phyloP scores from a whole-genome alignment of 179 eudicot species.

The Camellia oleifera region DNA sequence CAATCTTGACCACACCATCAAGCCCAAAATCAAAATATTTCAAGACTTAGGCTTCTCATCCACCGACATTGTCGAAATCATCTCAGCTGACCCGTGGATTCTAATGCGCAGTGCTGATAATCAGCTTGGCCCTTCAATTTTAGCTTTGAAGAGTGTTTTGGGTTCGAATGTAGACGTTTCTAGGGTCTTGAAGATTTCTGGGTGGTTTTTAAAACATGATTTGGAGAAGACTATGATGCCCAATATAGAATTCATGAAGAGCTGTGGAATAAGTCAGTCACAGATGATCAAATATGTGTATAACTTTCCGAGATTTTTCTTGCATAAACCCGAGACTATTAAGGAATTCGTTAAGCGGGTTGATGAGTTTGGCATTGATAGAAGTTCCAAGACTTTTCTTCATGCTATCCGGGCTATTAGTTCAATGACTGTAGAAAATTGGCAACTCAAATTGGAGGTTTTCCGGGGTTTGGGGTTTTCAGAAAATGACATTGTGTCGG shows the following conservation, averaged over 20 bases:
- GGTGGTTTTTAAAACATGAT: slow-evolving; percentile 29
- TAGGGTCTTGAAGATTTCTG: slow-evolving; percentile 24
- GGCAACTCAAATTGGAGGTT: slow-evolving; percentile 33
- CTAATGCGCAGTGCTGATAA: slow-evolving; percentile 13
- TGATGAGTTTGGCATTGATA: slow-evolving; percentile 34
- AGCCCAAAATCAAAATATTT: slow-evolving; percentile 30
- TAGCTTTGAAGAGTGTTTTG: slow-evolving; percentile 27
- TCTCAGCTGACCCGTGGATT: slow-evolving; percentile 24
- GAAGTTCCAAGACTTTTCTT: slow-evolving; percentile 32
- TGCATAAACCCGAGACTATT: slow-evolving; percentile 23
- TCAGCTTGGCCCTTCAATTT: slow-evolving; percentile 19
- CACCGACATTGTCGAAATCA: slow-evolving; percentile 22
- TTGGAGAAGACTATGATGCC: slow-evolving; percentile 29
- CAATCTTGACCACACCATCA: slow-evolving; percentile 23
- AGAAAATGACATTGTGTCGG: slow-evolving; percentile 21
- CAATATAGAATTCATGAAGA: slow-evolving; percentile 36
- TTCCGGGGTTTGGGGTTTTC: slow-evolving; percentile 35
- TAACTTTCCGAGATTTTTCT: slow-evolving; percentile 29
- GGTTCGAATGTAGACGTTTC: slow-evolving; percentile 23
- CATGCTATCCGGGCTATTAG: slow-evolving; percentile 28
- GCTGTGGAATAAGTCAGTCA: slow-evolving; percentile 24
- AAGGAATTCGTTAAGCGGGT: slow-evolving; percentile 28
- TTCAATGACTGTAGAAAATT: slow-evolving; percentile 26
- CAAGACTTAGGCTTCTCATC: slow-evolving; percentile 32
- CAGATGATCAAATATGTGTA: slow-evolving; percentile 19